A percentile compares a stretch with the other conserved stretches of the same genome.
Evolutionary conservation across 768 basidiomycete genomes (phyloP).

Genomic region (Mycena galopus): DNA sequence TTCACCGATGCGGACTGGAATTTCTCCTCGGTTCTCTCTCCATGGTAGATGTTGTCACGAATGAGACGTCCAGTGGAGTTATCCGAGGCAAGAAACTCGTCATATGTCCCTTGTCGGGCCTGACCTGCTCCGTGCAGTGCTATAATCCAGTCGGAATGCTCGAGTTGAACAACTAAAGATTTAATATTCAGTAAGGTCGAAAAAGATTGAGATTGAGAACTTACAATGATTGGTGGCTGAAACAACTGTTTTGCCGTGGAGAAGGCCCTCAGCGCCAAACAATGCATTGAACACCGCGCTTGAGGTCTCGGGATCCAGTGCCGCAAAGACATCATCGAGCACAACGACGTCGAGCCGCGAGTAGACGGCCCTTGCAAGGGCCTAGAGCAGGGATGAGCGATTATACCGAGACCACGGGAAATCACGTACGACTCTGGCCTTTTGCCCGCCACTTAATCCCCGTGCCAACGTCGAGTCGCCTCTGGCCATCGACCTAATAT

Average conservation of each 20-base stretch:
- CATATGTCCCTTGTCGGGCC: slow-evolving; percentile 1
- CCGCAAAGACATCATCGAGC: slow-evolving; percentile 27
- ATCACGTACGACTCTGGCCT: slow-evolving; percentile 27
- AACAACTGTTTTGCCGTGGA: slow-evolving; percentile 15
- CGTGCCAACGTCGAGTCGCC: slow-evolving; percentile 24
- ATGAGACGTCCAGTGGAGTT: slow-evolving; percentile 13
- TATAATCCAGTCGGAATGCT: slow-evolving; percentile 26
- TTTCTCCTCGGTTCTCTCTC: too few species aligned
- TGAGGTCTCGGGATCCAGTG: slow-evolving; percentile 23
- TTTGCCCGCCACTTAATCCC: slow-evolving; percentile 29
- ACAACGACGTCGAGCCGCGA: slow-evolving; percentile 14
- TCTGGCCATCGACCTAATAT: slow-evolving; percentile 1
- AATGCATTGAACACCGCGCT: slow-evolving; percentile 22
- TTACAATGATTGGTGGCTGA: slow-evolving; percentile 21
- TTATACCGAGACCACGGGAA: not conserved
- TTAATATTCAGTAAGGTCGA: slow-evolving; percentile 14
- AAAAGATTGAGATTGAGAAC: not conserved
- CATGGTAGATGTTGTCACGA: slow-evolving; percentile 10
- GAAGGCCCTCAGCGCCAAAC: slow-evolving; percentile 17
- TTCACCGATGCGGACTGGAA: not conserved
- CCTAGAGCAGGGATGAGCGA: not conserved
- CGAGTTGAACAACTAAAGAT: slow-evolving; percentile 15
- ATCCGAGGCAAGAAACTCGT: slow-evolving; percentile 13
- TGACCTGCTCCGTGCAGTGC: not conserved
- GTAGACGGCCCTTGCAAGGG: slow-evolving; percentile 31